Conservation (phyloP, 108 stramenopile species). For the Cyclotella atomus region DNA sequence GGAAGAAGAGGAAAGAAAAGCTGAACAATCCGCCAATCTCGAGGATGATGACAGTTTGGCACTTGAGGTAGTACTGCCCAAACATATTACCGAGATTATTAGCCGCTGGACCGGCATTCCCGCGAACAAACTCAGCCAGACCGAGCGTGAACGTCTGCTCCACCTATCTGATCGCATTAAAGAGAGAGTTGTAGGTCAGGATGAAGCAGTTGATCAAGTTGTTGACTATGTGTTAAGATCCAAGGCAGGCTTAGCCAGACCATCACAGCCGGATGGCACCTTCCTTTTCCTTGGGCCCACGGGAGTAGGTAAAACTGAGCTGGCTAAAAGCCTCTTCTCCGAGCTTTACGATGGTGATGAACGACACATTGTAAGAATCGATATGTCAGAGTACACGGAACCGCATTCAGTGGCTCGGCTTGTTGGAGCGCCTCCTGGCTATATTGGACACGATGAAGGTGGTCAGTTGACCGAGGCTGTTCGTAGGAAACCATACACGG, state of each 20-base stretch:
- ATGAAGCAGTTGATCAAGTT: constrained; percentile 80
- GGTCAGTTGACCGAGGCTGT: constrained; percentile 98
- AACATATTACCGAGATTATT: constrained; percentile 87
- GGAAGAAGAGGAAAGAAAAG: constrained; percentile 81
- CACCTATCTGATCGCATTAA: constrained; percentile 66
- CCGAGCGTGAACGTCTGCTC: constrained; percentile 85
- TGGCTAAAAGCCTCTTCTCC: constrained; percentile 74
- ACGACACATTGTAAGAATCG: constrained; percentile 78
- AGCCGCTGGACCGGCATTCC: constrained; percentile 89
- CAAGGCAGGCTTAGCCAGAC: constrained; percentile 70
- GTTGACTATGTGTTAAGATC: constrained; percentile 69
- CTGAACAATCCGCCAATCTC: constrained; percentile 12
- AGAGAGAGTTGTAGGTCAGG: constrained; percentile 85
- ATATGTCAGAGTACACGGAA: constrained; percentile 94
- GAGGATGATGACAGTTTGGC: constrained; percentile 67
- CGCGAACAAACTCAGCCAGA: constrained; percentile 73
- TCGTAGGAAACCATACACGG: constrained; percentile 92
- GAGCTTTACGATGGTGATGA: constrained; percentile 87
- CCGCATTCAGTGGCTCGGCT: constrained; percentile 81
- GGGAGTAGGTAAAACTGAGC: constrained; percentile 89
- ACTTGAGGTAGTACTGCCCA: constrained; percentile 78
- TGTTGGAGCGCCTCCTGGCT: constrained; percentile 92
- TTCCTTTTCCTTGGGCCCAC: constrained; percentile 88
- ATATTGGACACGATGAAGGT: constrained; percentile 95
- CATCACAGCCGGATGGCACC: constrained; percentile 66